These are phyloP conservation scores for Aegilops bicornis DNA, from an alignment of 176 grass and related monocot genomes.

Conservation along the genomic window DNA sequence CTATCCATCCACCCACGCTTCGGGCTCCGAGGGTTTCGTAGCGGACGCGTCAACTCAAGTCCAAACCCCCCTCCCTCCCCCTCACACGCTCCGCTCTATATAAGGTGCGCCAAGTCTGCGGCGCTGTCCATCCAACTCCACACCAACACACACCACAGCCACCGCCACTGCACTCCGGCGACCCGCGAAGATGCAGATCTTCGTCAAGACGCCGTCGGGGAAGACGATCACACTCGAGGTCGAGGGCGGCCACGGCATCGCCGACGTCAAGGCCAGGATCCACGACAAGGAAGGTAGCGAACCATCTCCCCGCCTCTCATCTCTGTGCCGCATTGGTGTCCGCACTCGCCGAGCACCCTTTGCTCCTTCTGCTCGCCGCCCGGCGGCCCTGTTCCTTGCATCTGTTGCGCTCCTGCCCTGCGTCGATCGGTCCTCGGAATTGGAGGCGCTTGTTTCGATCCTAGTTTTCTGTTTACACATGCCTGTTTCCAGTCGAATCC, in stretches of 20 bases:
- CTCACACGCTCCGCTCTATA: background rate
- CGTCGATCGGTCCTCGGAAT: background rate
- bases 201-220: constrained; percentile 38
- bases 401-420: background rate
- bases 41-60: background rate
- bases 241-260: constrained; percentile 63
- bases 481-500: background rate
- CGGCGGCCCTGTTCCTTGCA: background rate
- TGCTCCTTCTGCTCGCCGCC: background rate
- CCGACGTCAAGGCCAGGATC: constrained; percentile 61
- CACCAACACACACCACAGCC: background rate
- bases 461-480: background rate
- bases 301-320: background rate
- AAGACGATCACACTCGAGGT: constrained; percentile 16
- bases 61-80: background rate
- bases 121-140: background rate
- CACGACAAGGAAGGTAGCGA: constrained; percentile 43
- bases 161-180: background rate
- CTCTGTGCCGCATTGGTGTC: background rate
- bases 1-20: background rate
- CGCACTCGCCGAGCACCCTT: background rate
- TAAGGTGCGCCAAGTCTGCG: background rate
- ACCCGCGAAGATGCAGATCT: constrained; percentile 32
- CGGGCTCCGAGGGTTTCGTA: constrained; percentile 7
- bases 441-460: background rate